Evolutionary conservation across 2,329 filamentous ascomycete genomes (phyloP), one percentile per base, ranked within the genome.

Genomic region (Cercospora nicotianae): DNA sequence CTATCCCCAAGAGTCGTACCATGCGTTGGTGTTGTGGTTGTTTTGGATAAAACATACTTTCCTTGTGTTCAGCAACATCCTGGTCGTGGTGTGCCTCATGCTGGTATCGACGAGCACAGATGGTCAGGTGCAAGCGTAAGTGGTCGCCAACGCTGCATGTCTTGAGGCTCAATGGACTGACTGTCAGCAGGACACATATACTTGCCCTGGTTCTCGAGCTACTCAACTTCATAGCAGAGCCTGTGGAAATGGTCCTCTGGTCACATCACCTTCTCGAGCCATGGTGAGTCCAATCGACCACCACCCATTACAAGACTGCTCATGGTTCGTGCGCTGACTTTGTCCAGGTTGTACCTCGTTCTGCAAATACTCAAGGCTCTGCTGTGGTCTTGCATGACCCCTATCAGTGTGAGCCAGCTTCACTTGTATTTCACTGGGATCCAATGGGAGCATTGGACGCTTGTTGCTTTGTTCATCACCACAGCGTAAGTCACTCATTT

Each of bases 221-320:
- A 31, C 18, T 70, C 39, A 63, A 57, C 48, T 66, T 67, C 18
- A 30, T 66, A 9, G 39, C 60, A n/a, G 66, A 66, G 63, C 69
- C 70, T 8, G 53, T 68, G 3, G 70, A 73, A 26, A 66, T 73
- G 55, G 70, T 71, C 18, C 60, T 72, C 16, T 70, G 70, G 69
- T 70, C 65, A 20, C 64, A 69, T 30, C 65, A 67, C 31, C 64
- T 67, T 6, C 69, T 74, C 4, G 62, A 69, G 30, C 69, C 72
- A n/a, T 71, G 68, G 66, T 55, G 23, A 55, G 48, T 55, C 7
- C 48, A 26, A 26, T 9, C 12, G 36, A 55, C 12, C 12, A n/a
- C 48, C 3, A n/a, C 16, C 48, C 23, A 28, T 28, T 16, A 13
- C 48, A 28, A 13, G 6, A 26, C 13, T 28, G 23, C 23, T 55